Percentiles rank a stretch among this genome's conserved stretches.
phyloP scores from a whole-genome alignment of 2,329 filamentous ascomycete genomes.

The Diplodia sapinea region DNA sequence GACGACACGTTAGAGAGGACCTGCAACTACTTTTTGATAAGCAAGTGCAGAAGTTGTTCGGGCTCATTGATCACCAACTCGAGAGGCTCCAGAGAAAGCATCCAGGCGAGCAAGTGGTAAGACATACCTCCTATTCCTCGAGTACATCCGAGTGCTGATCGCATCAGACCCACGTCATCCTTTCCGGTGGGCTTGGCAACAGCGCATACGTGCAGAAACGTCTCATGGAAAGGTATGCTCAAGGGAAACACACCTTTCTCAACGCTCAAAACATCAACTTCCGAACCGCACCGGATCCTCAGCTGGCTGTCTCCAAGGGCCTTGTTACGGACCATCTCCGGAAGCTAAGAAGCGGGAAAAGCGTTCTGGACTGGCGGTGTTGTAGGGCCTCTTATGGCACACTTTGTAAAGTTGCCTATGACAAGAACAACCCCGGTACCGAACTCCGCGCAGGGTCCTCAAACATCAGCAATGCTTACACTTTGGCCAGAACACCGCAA shows the following conservation, averaged over 20 bases:
- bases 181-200: slow-evolving; percentile 53
- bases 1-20: slow-evolving; percentile 36
- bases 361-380: slow-evolving; percentile 53
- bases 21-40: slow-evolving; percentile 45
- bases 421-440: slow-evolving; percentile 44
- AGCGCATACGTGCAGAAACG: slow-evolving; percentile 49
- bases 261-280: slow-evolving; percentile 40
- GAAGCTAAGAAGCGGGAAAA: slow-evolving; percentile 50
- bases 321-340: slow-evolving; percentile 60
- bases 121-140: background rate
- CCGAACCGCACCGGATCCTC: slow-evolving; percentile 55
- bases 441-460: too few relatives aligned
- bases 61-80: slow-evolving; percentile 46
- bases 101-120: slow-evolving; percentile 39
- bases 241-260: slow-evolving; percentile 34
- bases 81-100: slow-evolving; percentile 40
- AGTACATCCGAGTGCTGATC: background rate
- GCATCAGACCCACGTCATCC: slow-evolving; percentile 43
- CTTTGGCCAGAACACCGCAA: slow-evolving; percentile 33
- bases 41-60: slow-evolving; percentile 45
- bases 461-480: background rate
- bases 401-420: slow-evolving; percentile 46
- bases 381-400: slow-evolving; percentile 48
- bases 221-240: slow-evolving; percentile 44
- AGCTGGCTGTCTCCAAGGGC: slow-evolving; percentile 62